Evolutionary conservation across 2,329 filamentous ascomycete genomes (phyloP), one percentile per base, ranked within the genome.

Genomic region (Diaporthe destruens): DNA sequence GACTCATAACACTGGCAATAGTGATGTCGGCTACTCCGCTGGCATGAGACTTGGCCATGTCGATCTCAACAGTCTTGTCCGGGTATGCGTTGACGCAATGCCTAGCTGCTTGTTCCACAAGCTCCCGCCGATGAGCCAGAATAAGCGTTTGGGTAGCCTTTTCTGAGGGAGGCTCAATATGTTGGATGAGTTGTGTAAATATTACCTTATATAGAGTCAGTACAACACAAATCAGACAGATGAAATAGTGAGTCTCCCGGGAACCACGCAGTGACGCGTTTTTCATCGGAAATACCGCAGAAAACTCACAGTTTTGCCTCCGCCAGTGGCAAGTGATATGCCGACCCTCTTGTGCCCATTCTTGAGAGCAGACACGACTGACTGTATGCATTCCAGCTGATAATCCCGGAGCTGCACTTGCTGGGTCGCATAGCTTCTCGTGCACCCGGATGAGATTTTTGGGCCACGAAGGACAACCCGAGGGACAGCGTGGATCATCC

Each of bases 111-210:
- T 99, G 96, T 80, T 98, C 94, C 36, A 98, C 95, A 2, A 99
- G 89, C 83, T 99, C 96, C 63, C 94, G 91, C 36, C 96, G 91
- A 82, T 99, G 96, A 20, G 95, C 96, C 55, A 99, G 86, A 75
- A 99, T 97, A 72, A 99, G 87, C 0, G 96, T 97, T 80, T 94
- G 94, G 1, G 89, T 89, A 29, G 92, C 92, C 74, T 84, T 80
- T 39, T 87, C 80, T 67, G 85, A 84, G 14, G 85, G 85, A 7
- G 91, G 82, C 68, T 85, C 81, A 66, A 98, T 86, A 72, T 93
- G 92, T 78, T 94, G 91, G 75, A 99, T 97, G 57, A 99, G 88
- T 80, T 98, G 95, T 16, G 96, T 98, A 84, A 99, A 99, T 77
- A 99, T 95, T 79, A 99, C 92, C 93, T 94, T 76, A 29, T 23